These are phyloP conservation scores for Neltuma alba DNA, from an alignment of 306 rosid species.

Conservation along the genomic window DNA sequence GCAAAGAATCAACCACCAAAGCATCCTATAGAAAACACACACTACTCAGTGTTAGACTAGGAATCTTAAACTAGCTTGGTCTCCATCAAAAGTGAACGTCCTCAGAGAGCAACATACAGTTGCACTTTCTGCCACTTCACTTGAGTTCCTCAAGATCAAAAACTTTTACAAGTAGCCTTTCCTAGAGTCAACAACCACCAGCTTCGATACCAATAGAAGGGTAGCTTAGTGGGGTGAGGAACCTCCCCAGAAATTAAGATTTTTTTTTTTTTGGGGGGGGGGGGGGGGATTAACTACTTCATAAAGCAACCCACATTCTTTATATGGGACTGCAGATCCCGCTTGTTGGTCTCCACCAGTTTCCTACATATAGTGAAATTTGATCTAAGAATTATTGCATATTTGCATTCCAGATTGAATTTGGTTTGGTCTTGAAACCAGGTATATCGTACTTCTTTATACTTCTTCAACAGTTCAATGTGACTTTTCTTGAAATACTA, in stretches of 20 bases:
- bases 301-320: neutral
- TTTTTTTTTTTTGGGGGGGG: too few species aligned
- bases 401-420: neutral
- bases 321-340: neutral
- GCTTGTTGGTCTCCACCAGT: neutral
- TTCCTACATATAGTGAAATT: too few species aligned
- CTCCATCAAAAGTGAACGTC: neutral
- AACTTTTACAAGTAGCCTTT: neutral
- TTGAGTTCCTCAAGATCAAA: neutral
- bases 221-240: neutral
- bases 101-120: neutral
- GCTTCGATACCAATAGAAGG: too few species aligned
- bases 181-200: neutral
- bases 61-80: too few species aligned
- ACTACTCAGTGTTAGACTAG: neutral
- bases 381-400: neutral
- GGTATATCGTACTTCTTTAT: neutral
- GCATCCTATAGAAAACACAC: too few species aligned
- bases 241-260: neutral
- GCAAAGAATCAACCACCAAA: too few species aligned
- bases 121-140: neutral
- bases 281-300: too few species aligned
- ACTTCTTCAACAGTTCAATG: neutral
- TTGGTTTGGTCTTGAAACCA: neutral
- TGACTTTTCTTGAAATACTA: too few species aligned